Percentiles rank a stretch among this genome's conserved stretches.
phyloP scores from a whole-genome alignment of 164 flowering plant species.

The Platanus orientalis region DNA sequence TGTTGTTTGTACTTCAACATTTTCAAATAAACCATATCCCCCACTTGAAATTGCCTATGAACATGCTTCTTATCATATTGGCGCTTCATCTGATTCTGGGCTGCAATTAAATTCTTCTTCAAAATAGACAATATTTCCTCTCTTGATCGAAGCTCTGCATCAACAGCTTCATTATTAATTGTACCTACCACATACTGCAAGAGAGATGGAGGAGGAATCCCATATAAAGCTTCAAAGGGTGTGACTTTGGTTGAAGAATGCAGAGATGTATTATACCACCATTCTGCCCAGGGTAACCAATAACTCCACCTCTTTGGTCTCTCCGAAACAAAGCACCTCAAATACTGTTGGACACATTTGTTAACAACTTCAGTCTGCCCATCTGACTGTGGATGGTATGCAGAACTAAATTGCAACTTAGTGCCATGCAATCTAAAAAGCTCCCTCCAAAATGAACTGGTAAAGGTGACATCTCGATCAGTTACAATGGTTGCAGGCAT shows the following conservation, averaged over 20 bases:
- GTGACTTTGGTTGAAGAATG: background rate
- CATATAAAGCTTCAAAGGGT: background rate
- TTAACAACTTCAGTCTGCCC: slow-evolving; percentile 1
- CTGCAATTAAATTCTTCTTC: background rate
- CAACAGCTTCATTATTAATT: background rate
- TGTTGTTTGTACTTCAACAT: background rate
- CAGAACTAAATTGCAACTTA: background rate
- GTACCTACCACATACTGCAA: background rate
- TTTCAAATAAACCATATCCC: background rate
- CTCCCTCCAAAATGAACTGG: background rate
- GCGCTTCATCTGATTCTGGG: background rate
- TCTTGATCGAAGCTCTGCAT: background rate
- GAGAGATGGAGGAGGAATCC: background rate
- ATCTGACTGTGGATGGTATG: slow-evolving; percentile 4
- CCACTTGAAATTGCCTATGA: background rate
- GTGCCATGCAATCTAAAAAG: background rate
- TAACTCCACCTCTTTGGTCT: background rate
- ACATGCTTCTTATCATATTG: background rate
- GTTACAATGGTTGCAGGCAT: slow-evolving; percentile 2
- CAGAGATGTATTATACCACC: slow-evolving; percentile 4
- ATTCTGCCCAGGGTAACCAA: background rate
- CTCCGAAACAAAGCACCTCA: background rate
- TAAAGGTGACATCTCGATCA: slow-evolving; percentile 2
- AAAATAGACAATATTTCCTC: background rate
- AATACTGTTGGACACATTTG: background rate